These are phyloP conservation scores for Colletotrichum coccodes DNA, from an alignment of 2,329 filamentous ascomycete genomes.

Conservation along the genomic window DNA sequence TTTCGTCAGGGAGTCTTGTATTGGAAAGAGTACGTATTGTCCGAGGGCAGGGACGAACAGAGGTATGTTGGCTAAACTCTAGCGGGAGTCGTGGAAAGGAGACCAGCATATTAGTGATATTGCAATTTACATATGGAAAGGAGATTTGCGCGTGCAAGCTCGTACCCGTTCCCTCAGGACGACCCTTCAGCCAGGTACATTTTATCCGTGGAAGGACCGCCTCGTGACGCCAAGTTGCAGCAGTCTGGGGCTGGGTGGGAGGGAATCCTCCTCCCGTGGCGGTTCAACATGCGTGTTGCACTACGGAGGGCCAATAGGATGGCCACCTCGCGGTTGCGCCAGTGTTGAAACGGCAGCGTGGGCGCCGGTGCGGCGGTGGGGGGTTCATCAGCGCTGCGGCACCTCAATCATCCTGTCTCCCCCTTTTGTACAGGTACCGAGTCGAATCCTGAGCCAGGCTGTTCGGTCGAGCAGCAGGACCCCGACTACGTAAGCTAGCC, in stretches of 20 bases:
- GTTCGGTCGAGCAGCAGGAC: not conserved
- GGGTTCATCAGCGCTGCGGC: not conserved
- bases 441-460: too few species aligned
- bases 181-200: not conserved
- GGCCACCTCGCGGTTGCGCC: not conserved
- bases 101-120: not conserved
- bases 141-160: not conserved
- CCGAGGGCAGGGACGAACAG: not conserved
- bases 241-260: not conserved
- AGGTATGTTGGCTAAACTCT: too few species aligned
- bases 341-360: slow-evolving; percentile 9
- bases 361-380: slow-evolving; percentile 1
- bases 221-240: not conserved
- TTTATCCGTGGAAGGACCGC: too few species aligned
- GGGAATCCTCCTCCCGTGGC: not conserved
- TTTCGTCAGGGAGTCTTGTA: not conserved
- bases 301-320: not conserved
- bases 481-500: not conserved
- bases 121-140: not conserved
- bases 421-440: not conserved
- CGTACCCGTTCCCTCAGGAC: not conserved
- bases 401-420: not conserved
- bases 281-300: not conserved
- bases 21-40: not conserved
- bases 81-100: not conserved